A percentile compares a stretch with the other conserved stretches of the same genome.
Conservation (phyloP, 176 grass and related monocot genomes). For the Triticum aestivum region IWGSC_CS_RefSeq_v2.1 NC_057800.1:497135029-497135528, state of each 20-base stretch:
- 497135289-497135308: conserved; percentile 76
- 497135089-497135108: conserved; percentile 96
- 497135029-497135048: conserved; percentile 91
- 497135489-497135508: conserved; percentile 25
- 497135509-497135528: conserved; percentile 51
- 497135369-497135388: conserved; percentile 72
- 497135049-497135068: conserved; percentile 83
- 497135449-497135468: conserved; percentile 62
- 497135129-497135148: conserved; percentile 74
- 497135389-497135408: conserved; percentile 54
- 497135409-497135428: conserved; percentile 40
- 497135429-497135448: conserved; percentile 53
- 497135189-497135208: conserved; percentile 41
- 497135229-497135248: conserved; percentile 20
- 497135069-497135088: conserved; percentile 84
- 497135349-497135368: conserved; percentile 53
- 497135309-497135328: conserved; percentile 81
- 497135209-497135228: conserved; percentile 2
- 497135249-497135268: conserved; percentile 26
- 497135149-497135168: conserved; percentile 85
- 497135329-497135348: conserved; percentile 98
- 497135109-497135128: conserved; percentile 93
- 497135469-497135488: conserved; percentile 35
- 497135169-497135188: conserved; percentile 80
- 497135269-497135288: conserved; percentile 36